Percentiles rank a stretch among this genome's conserved stretches.
These are phyloP conservation scores for Aureobasidium sp. DNA, from an alignment of 2,329 filamentous ascomycete species.

Conservation along the genomic window DNA sequence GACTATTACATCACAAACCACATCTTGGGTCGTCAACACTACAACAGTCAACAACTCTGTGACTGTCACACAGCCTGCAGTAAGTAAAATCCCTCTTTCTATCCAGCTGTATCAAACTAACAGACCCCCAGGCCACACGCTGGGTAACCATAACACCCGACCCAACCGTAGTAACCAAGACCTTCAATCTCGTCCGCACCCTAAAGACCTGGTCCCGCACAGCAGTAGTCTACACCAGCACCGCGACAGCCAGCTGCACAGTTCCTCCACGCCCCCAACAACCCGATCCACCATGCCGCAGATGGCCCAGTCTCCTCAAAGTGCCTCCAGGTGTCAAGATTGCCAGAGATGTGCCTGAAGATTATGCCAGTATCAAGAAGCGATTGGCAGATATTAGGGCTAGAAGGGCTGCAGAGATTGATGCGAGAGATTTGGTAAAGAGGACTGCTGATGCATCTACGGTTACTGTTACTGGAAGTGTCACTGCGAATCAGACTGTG, in stretches of 20 bases:
- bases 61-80: conserved; percentile 14
- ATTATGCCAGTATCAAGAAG: conserved; percentile 21
- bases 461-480: conserved; percentile 27
- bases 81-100: not conserved
- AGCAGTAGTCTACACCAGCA: conserved; percentile 22
- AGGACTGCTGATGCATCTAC: conserved; percentile 31
- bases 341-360: conserved; percentile 19
- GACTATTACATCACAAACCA: conserved; percentile 18
- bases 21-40: conserved; percentile 17
- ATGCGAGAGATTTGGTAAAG: conserved; percentile 21
- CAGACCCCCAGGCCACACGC: conserved; percentile 4
- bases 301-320: conserved; percentile 28
- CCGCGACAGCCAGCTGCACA: conserved; percentile 32
- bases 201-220: conserved; percentile 18
- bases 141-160: conserved; percentile 3
- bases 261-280: conserved; percentile 24
- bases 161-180: conserved; percentile 1
- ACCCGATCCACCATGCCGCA: conserved; percentile 29
- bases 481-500: conserved; percentile 26
- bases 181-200: conserved; percentile 4
- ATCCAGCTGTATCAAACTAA: not conserved
- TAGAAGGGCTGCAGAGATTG: conserved; percentile 14
- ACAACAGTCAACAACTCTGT: conserved; percentile 15
- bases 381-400: conserved; percentile 12
- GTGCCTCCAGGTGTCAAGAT: conserved; percentile 16